Evolutionary conservation across 2,329 filamentous ascomycete genomes (phyloP).

Genomic region (Fusarium secorum): DNA sequence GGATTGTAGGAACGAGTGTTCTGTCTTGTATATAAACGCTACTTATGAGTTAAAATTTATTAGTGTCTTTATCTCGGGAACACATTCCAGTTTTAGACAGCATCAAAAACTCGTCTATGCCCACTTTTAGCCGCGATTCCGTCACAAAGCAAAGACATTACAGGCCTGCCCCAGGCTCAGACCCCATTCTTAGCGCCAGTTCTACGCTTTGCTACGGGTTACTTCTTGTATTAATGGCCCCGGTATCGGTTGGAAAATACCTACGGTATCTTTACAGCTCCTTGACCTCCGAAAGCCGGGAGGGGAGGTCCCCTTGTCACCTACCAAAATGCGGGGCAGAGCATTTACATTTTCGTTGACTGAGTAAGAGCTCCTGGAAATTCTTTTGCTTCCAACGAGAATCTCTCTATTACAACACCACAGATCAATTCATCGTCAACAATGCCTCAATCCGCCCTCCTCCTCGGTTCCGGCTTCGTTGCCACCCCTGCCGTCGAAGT

Average conservation of each 20-base stretch:
- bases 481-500: slow-evolving; percentile 71
- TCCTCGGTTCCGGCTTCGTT: slow-evolving; percentile 62
- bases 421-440: slow-evolving; percentile 3
- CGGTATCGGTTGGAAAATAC: slow-evolving; percentile 15
- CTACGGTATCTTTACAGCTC: neutral
- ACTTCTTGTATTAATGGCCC: neutral
- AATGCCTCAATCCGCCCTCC: slow-evolving; percentile 43
- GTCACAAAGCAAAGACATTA: slow-evolving; percentile 3
- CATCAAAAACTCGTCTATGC: neutral
- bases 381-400: slow-evolving; percentile 16
- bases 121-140: slow-evolving; percentile 23
- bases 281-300: slow-evolving; percentile 12
- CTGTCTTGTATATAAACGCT: neutral
- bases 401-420: slow-evolving; percentile 6
- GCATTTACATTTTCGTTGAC: slow-evolving; percentile 8
- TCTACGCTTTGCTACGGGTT: slow-evolving; percentile 18
- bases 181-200: neutral
- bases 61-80: neutral
- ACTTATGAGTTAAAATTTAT: neutral
- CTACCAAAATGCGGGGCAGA: slow-evolving; percentile 11
- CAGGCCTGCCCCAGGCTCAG: slow-evolving; percentile 14
- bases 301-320: slow-evolving; percentile 11
- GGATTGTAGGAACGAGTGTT: neutral
- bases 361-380: slow-evolving; percentile 8
- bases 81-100: neutral